Conservation (phyloP, 495 filamentous ascomycete genomes). For the Geoglossum glabrum region DNA sequence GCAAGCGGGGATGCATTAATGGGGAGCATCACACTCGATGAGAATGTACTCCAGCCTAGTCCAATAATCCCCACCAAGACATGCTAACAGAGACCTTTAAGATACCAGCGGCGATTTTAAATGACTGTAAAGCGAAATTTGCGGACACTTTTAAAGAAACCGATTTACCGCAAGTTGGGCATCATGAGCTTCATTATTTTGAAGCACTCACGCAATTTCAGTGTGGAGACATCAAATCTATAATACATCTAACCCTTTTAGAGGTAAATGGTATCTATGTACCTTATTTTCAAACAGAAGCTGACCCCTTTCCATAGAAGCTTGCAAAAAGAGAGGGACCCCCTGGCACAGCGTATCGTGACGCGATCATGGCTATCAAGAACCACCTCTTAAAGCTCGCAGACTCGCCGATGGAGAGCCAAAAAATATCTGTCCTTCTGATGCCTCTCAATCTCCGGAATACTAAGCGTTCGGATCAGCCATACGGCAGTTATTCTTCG, state of each 20-base stretch:
- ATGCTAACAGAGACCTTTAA: background rate
- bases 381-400: background rate
- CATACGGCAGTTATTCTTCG: slow-evolving; percentile 13
- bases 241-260: background rate
- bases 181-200: background rate
- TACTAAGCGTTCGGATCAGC: slow-evolving; percentile 8
- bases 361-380: background rate
- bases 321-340: background rate
- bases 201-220: background rate
- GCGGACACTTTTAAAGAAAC: background rate
- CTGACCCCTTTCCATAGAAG: background rate
- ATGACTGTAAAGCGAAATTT: background rate
- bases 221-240: background rate
- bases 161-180: background rate
- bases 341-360: slow-evolving; percentile 2
- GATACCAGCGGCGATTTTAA: background rate
- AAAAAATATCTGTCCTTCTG: slow-evolving; percentile 10
- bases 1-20: background rate
- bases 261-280: background rate
- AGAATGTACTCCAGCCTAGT: background rate
- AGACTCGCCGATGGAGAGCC: background rate
- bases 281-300: background rate
- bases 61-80: background rate
- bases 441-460: slow-evolving; percentile 7
- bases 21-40: background rate